phyloP scores from a whole-genome alignment of 768 basidiomycete genomes.

The Lepiota brunneoincarnata region DNA sequence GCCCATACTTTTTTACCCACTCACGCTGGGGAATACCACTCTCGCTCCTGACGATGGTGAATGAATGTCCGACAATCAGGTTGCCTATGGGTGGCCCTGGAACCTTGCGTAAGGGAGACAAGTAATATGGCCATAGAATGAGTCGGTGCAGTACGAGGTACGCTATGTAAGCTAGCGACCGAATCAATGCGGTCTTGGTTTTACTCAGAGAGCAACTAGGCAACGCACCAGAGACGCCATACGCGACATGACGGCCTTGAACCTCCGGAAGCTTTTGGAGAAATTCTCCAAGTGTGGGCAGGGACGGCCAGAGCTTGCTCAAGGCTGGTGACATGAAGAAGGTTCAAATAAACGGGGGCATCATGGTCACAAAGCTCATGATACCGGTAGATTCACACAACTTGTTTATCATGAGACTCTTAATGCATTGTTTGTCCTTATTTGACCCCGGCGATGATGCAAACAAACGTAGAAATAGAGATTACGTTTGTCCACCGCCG shows the following conservation, averaged over 20 bases:
- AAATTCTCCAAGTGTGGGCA: background rate
- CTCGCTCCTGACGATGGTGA: constrained; percentile 34
- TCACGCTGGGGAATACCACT: constrained; percentile 41
- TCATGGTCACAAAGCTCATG: background rate
- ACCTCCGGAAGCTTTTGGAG: background rate
- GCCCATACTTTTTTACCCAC: constrained; percentile 45
- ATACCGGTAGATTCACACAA: background rate
- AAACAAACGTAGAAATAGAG: background rate
- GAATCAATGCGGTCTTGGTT: too few species aligned
- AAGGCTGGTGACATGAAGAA: constrained; percentile 2
- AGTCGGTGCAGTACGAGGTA: constrained; percentile 21
- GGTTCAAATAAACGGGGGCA: too few species aligned
- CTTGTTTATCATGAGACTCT: background rate
- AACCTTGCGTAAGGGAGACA: constrained; percentile 26
- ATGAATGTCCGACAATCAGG: constrained; percentile 35
- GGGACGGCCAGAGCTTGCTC: background rate
- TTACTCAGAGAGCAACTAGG: too few species aligned
- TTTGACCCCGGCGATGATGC: too few species aligned
- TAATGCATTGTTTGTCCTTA: background rate
- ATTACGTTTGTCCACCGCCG: background rate
- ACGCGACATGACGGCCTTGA: background rate
- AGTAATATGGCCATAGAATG: constrained; percentile 26
- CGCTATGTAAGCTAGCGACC: background rate
- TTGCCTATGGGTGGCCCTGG: constrained; percentile 27
- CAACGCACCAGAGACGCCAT: background rate